Percentiles rank a stretch among this genome's conserved stretches.
Conservation (phyloP, 108 stramenopile genomes). For the Cyclotella atomus region DNA sequence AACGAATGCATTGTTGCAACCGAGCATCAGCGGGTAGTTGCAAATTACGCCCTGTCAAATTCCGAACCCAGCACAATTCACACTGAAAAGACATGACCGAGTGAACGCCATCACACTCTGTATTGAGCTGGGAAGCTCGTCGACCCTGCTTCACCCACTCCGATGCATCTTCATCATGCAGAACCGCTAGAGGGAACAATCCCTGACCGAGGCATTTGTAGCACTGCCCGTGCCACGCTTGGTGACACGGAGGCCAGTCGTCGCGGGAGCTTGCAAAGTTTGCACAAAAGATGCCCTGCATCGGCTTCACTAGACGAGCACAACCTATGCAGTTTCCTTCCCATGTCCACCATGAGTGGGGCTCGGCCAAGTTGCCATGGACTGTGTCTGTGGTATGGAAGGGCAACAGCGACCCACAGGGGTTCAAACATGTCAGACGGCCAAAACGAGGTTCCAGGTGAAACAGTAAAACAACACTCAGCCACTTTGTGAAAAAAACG, state of each 20-base stretch:
- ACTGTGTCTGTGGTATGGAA: slow-evolving; percentile 24
- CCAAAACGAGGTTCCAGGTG: slow-evolving; percentile 15
- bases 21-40: neutral
- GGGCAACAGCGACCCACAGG: slow-evolving; percentile 19
- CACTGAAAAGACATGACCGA: slow-evolving; percentile 56
- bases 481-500: slow-evolving; percentile 14
- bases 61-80: slow-evolving; percentile 53
- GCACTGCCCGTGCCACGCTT: slow-evolving; percentile 28
- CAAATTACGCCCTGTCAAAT: slow-evolving; percentile 11
- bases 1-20: neutral
- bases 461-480: slow-evolving; percentile 23
- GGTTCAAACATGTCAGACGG: slow-evolving; percentile 44
- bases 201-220: slow-evolving; percentile 39
- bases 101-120: slow-evolving; percentile 22
- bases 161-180: slow-evolving; percentile 4
- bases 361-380: slow-evolving; percentile 33
- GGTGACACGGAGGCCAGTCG: slow-evolving; percentile 16
- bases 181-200: slow-evolving; percentile 5
- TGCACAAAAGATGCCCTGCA: slow-evolving; percentile 46
- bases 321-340: slow-evolving; percentile 25
- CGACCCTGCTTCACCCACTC: slow-evolving; percentile 5
- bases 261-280: slow-evolving; percentile 30
- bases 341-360: slow-evolving; percentile 33
- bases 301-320: neutral
- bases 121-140: neutral